Evolutionary conservation across 2,329 filamentous ascomycete species (phyloP).

Genomic region (Sporothrix humicola): DNA sequence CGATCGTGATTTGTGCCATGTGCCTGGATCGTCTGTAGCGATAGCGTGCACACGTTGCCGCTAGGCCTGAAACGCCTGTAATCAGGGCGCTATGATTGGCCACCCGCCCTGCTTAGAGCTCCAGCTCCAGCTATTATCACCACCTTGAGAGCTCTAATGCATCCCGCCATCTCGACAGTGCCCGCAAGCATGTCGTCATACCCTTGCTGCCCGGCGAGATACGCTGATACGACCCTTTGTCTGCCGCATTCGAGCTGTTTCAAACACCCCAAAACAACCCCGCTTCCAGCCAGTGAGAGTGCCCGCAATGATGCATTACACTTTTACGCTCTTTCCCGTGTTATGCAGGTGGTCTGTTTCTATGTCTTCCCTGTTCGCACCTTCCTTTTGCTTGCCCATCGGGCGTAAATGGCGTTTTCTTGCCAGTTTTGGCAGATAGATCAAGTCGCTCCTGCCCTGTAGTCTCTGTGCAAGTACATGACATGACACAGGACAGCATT

Average conservation of each 20-base stretch:
- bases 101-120: slow-evolving; percentile 8
- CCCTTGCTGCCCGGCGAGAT: slow-evolving; percentile 6
- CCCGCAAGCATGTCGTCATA: slow-evolving; percentile 34
- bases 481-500: slow-evolving; percentile 8
- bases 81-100: slow-evolving; percentile 27
- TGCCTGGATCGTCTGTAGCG: slow-evolving; percentile 2
- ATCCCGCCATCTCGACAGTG: neutral
- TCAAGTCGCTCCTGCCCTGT: slow-evolving; percentile 11
- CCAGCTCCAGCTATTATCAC: slow-evolving; percentile 18
- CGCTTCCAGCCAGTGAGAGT: slow-evolving; percentile 30
- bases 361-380: neutral
- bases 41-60: neutral
- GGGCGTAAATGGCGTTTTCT: slow-evolving; percentile 21
- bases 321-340: slow-evolving; percentile 7
- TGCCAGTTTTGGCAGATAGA: neutral
- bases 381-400: neutral
- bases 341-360: slow-evolving; percentile 29
- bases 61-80: slow-evolving; percentile 24
- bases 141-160: neutral
- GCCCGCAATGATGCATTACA: slow-evolving; percentile 31
- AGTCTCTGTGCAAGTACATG: neutral
- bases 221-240: slow-evolving; percentile 10
- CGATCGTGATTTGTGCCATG: neutral
- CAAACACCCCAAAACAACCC: neutral
- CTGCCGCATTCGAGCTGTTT: neutral